phyloP scores from a whole-genome alignment of 257 asterid genomes.

The Solanum pennellii region DNA sequence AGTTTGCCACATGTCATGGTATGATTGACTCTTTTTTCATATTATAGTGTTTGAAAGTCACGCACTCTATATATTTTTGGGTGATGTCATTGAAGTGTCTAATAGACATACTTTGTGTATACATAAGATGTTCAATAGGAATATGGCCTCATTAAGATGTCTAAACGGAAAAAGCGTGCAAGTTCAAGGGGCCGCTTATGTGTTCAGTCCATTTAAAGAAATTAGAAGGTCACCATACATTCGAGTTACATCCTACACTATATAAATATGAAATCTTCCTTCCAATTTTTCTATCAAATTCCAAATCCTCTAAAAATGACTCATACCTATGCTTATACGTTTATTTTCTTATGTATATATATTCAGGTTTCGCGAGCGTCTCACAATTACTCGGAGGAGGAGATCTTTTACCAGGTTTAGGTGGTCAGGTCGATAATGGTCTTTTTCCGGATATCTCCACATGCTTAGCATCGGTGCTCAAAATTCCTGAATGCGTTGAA shows the following conservation, averaged over 20 bases:
- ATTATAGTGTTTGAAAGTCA: no score
- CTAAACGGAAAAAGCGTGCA: no score
- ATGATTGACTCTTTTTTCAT: no score
- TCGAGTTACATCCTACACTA: not conserved
- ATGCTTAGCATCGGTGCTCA: conserved; percentile 6
- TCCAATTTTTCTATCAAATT: not conserved
- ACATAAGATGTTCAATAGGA: no score
- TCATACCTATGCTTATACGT: not conserved
- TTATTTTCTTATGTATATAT: not conserved
- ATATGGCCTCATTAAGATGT: no score
- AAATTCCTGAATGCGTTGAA: conserved; percentile 7
- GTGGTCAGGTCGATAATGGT: not conserved
- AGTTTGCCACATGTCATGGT: no score
- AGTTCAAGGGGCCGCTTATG: no score
- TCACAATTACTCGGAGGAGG: not conserved
- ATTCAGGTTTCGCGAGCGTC: not conserved
- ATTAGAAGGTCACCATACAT: not conserved
- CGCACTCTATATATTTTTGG: no score
- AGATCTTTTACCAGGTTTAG: not conserved
- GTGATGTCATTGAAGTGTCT: no score
- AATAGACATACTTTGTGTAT: no score
- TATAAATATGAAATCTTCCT: not conserved
- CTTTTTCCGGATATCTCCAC: not conserved
- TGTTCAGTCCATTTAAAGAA: not conserved
- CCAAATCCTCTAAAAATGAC: not conserved